These are phyloP conservation scores for Chaetomium tenue DNA, from an alignment of 495 filamentous ascomycete genomes.

Conservation along the genomic window DNA sequence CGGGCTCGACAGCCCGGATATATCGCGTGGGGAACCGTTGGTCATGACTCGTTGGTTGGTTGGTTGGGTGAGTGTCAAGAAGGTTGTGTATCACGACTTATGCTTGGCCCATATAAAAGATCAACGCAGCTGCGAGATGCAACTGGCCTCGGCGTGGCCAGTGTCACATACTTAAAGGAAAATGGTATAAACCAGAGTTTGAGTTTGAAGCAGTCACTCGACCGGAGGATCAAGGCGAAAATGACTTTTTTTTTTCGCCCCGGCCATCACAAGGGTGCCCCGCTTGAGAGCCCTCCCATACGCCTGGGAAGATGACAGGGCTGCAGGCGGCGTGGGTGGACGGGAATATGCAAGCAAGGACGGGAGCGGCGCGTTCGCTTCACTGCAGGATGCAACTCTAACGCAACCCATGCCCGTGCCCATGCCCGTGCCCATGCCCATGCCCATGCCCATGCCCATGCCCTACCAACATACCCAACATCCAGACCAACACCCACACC, in stretches of 20 bases:
- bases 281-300: conserved; percentile 31
- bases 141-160: not conserved
- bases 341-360: conserved; percentile 29
- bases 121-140: not conserved
- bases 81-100: not conserved
- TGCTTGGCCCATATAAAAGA: not conserved
- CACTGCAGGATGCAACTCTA: conserved; percentile 19
- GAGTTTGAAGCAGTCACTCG: not conserved
- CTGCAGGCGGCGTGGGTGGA: conserved; percentile 20
- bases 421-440: no score
- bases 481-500: no score
- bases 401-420: not conserved
- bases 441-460: no score
- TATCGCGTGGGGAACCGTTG: conserved; percentile 7
- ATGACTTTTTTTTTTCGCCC: not conserved
- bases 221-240: conserved; percentile 9
- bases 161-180: conserved; percentile 4
- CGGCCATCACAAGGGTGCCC: conserved; percentile 4
- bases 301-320: conserved; percentile 29
- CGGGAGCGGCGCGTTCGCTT: conserved; percentile 26
- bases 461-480: no score
- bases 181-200: not conserved
- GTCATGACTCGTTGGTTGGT: conserved; percentile 15
- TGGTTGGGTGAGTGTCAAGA: not conserved
- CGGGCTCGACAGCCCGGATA: conserved; percentile 18